phyloP scores from a whole-genome alignment of 1,139 yeast genomes.

The Suhomyces chickasaworum region DNA sequence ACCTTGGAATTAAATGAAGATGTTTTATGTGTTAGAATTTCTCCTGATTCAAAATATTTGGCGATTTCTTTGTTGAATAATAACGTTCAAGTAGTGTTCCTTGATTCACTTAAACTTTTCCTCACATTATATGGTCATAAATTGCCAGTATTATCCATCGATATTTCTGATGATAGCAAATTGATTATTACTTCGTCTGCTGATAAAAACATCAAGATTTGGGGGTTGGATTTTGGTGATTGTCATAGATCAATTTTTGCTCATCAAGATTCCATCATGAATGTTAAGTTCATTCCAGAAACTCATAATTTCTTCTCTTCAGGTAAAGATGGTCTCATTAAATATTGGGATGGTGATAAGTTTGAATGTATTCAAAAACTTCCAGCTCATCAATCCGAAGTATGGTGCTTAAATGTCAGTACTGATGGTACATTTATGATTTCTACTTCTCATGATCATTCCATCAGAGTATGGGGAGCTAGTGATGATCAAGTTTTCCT shows the following conservation, averaged over 20 bases:
- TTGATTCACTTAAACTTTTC: slow-evolving; percentile 83
- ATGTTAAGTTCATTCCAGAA: slow-evolving; percentile 78
- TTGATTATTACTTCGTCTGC: slow-evolving; percentile 90
- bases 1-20: slow-evolving; percentile 87
- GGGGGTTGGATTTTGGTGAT: slow-evolving; percentile 99
- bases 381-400: slow-evolving; percentile 88
- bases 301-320: slow-evolving; percentile 88
- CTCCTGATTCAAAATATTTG: slow-evolving; percentile 75
- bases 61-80: slow-evolving; percentile 88
- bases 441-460: slow-evolving; percentile 92
- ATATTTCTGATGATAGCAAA: slow-evolving; percentile 86
- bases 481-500: slow-evolving; percentile 92
- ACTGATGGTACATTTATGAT: slow-evolving; percentile 71
- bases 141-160: slow-evolving; percentile 87
- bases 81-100: slow-evolving; percentile 89
- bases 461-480: slow-evolving; percentile 87
- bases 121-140: slow-evolving; percentile 94
- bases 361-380: slow-evolving; percentile 90
- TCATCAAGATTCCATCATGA: slow-evolving; percentile 94
- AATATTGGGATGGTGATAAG: slow-evolving; percentile 98
- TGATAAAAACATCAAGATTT: slow-evolving; percentile 92
- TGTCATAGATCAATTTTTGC: slow-evolving; percentile 96
- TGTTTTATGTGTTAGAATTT: slow-evolving; percentile 75
- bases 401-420: slow-evolving; percentile 86
- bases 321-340: slow-evolving; percentile 84